These are phyloP conservation scores for Saussurea involucrata DNA, from an alignment of 129 eudicot species.

Conservation along the genomic window DNA sequence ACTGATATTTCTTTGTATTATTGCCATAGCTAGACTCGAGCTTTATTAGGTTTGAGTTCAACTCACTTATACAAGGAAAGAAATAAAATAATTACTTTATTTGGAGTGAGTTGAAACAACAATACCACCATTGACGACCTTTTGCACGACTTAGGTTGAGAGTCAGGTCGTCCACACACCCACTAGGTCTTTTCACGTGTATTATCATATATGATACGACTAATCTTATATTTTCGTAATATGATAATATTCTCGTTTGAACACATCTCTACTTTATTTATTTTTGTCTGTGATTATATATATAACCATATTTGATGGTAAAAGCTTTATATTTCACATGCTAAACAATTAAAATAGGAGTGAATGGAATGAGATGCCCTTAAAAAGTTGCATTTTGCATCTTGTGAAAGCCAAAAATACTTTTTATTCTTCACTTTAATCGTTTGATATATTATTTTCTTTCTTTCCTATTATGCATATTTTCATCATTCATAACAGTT, in stretches of 20 bases:
- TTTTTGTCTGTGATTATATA: not conserved
- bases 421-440: not conserved
- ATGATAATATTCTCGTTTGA: not conserved
- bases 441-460: too few species aligned
- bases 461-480: too few species aligned
- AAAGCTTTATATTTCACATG: not conserved
- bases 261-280: not conserved
- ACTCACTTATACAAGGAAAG: not conserved
- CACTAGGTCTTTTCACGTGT: not conserved
- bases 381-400: not conserved
- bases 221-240: not conserved
- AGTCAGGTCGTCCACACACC: not conserved
- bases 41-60: not conserved
- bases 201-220: not conserved
- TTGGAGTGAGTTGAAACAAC: not conserved
- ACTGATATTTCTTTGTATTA: not conserved
- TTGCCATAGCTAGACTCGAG: not conserved
- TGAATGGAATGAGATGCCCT: not conserved
- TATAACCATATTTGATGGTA: not conserved
- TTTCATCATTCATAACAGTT: too few species aligned
- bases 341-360: not conserved
- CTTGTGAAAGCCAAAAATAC: not conserved
- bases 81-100: not conserved
- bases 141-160: not conserved
- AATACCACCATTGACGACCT: not conserved